phyloP scores from a whole-genome alignment of 176 grass and related monocot species.

The Pharus latifolius region DNA sequence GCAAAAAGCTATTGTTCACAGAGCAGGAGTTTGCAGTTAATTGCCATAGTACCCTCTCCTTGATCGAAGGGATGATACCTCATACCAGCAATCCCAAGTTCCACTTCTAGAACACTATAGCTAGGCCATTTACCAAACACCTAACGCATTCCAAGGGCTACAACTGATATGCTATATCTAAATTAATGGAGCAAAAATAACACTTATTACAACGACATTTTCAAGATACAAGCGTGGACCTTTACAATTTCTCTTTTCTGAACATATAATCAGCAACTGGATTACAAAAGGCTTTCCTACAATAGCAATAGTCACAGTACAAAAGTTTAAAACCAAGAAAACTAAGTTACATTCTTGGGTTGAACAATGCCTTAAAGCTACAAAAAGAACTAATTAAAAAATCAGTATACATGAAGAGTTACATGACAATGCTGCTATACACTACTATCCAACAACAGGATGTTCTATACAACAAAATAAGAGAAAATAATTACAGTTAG shows the following conservation, averaged over 20 bases:
- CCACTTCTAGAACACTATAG: background rate
- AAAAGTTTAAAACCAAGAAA: conserved; percentile 5
- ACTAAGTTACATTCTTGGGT: conserved; percentile 23
- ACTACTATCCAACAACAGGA: background rate
- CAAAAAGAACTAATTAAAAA: background rate
- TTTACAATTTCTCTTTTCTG: conserved; percentile 10
- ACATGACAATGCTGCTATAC: conserved; percentile 18
- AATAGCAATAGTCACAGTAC: conserved; percentile 3
- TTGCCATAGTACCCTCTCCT: background rate
- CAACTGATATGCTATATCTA: background rate
- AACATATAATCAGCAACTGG: conserved; percentile 17
- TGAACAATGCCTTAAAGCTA: conserved; percentile 9
- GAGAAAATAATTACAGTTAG: conserved; percentile 1
- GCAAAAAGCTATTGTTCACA: background rate
- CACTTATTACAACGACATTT: background rate
- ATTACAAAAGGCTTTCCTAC: conserved; percentile 19
- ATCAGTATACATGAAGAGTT: conserved; percentile 19
- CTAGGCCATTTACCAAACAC: background rate
- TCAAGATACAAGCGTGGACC: background rate
- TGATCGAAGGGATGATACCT: background rate
- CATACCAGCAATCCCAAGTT: background rate
- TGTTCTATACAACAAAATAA: conserved; percentile 1
- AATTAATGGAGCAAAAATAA: background rate
- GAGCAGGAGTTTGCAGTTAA: background rate
- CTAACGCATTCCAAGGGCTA: background rate